Base-by-base conservation (phyloP, 2,329 filamentous ascomycete species). In the Tolypocladium guangdongense region DNA sequence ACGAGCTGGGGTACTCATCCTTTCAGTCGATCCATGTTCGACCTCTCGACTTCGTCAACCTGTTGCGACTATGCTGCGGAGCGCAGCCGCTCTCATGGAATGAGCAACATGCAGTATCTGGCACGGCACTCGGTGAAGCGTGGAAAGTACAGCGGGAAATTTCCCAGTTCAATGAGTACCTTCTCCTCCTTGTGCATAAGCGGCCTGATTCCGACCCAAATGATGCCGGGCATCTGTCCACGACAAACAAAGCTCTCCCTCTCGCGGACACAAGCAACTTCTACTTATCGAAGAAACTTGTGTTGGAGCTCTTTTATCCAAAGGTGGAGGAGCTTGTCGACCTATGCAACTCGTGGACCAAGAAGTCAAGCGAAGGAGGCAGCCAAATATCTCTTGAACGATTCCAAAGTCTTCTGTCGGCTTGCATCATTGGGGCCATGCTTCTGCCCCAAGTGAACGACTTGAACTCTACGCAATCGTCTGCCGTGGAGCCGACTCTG, bases 31-130 rank as follows among this genome's bases (percentile, higher is more conserved):
- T 74, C 12, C 86, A 87, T 65, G 78, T 83, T 39, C 78, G 79
- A 18, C 82, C 87, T 4, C 64, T 78, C 35, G 82, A 90, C 58
- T 67, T 95, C 24, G 70, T 87, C 38, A 82, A 82, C 58, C 70
- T 95, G 5, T 66, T 96, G n/a, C 74, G 82, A 56, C 77, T 79
- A 18, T 89, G 87, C 60, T 83, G 86, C 38, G 87, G 88, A 11
- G 60, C 68, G 35, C 60, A 67, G 5, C 59, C 64, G 7, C 55
- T 77, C 20, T 53, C 61, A 5, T 60, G 69, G 48, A 56, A 61
- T 10, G 56, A 55, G 1, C 62, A 66, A 3, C 64, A 70, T 16
- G 63, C 69, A 33, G 64, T 71, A 2, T 74, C 75, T n/a, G 75
- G 76, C 7, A 76, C 77, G 0, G 59, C 70, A 1, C 69, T 82